These are phyloP conservation scores for Starmerella kuoi DNA, from an alignment of 805 yeast genomes.

Conservation along the genomic window DNA sequence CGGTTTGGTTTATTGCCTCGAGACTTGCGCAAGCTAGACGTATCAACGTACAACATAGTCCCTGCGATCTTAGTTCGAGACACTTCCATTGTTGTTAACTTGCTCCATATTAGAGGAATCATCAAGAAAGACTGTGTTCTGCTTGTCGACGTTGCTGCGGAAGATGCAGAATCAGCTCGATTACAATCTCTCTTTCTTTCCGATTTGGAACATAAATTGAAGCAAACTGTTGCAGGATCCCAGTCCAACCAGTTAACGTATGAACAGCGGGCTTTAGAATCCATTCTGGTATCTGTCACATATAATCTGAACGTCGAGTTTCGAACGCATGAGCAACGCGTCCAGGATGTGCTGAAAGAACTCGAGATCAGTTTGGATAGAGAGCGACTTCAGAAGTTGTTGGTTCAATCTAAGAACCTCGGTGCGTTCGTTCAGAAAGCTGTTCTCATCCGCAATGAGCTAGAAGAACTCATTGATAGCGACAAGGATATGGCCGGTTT, in stretches of 20 bases:
- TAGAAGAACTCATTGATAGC: slow-evolving; percentile 74
- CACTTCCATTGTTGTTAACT: slow-evolving; percentile 64
- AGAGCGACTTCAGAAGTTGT: slow-evolving; percentile 59
- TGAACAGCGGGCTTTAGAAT: slow-evolving; percentile 83
- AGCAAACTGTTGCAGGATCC: slow-evolving; percentile 29
- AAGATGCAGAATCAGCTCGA: slow-evolving; percentile 43
- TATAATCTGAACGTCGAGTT: slow-evolving; percentile 72
- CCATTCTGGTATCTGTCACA: slow-evolving; percentile 69
- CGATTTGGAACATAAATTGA: slow-evolving; percentile 61
- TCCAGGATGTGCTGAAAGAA: slow-evolving; percentile 60
- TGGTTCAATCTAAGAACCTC: slow-evolving; percentile 75
- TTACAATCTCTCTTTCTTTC: slow-evolving; percentile 67
- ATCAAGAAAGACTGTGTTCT: slow-evolving; percentile 69
- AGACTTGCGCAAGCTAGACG: slow-evolving; percentile 80
- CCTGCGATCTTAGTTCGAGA: slow-evolving; percentile 78
- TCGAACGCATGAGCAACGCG: slow-evolving; percentile 68
- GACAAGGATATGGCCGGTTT: slow-evolving; percentile 79
- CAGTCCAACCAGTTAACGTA: slow-evolving; percentile 49
- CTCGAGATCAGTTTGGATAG: slow-evolving; percentile 75
- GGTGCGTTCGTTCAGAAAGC: slow-evolving; percentile 78
- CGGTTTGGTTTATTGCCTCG: slow-evolving; percentile 75
- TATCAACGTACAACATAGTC: slow-evolving; percentile 67
- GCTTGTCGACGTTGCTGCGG: slow-evolving; percentile 55
- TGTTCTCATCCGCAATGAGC: slow-evolving; percentile 61
- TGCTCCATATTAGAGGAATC: slow-evolving; percentile 80